phyloP scores from a whole-genome alignment of 129 eudicot genomes.

The Sambucus nigra region DNA sequence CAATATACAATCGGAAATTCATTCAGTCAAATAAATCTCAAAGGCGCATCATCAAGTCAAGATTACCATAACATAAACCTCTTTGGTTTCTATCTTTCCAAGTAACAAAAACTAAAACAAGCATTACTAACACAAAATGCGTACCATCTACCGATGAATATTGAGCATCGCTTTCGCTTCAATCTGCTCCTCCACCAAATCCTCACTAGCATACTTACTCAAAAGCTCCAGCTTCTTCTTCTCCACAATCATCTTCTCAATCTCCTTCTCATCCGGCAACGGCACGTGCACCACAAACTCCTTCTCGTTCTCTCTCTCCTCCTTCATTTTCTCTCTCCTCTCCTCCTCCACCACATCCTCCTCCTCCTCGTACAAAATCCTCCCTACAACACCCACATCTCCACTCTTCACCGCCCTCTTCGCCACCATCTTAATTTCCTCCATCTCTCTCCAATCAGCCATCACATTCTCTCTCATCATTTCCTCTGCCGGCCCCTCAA shows the following conservation, averaged over 20 bases:
- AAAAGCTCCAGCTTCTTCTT: conserved; percentile 90
- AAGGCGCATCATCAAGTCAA: no score
- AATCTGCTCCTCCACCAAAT: conserved; percentile 68
- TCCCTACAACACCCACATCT: conserved; percentile 53
- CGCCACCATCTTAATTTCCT: conserved; percentile 77
- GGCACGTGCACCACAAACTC: conserved; percentile 95
- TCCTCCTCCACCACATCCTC: conserved; percentile 87
- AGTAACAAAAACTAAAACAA: no score
- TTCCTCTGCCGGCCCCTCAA: conserved; percentile 70
- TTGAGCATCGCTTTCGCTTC: conserved; percentile 89
- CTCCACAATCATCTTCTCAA: conserved; percentile 78
- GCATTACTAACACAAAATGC: neutral
- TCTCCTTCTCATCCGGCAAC: conserved; percentile 87
- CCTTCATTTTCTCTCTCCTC: conserved; percentile 40
- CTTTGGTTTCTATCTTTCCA: no score
- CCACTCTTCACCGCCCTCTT: conserved; percentile 67
- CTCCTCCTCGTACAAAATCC: conserved; percentile 78
- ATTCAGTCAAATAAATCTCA: no score
- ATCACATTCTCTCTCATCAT: conserved; percentile 65
- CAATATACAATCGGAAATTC: no score
- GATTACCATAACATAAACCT: no score
- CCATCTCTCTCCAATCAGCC: conserved; percentile 76
- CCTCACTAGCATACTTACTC: conserved; percentile 65
- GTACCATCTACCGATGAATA: conserved; percentile 46
- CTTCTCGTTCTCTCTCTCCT: conserved; percentile 39